Evolutionary conservation across 2,329 filamentous ascomycete species (phyloP).

Genomic region (Trichoderma hamatum): DNA sequence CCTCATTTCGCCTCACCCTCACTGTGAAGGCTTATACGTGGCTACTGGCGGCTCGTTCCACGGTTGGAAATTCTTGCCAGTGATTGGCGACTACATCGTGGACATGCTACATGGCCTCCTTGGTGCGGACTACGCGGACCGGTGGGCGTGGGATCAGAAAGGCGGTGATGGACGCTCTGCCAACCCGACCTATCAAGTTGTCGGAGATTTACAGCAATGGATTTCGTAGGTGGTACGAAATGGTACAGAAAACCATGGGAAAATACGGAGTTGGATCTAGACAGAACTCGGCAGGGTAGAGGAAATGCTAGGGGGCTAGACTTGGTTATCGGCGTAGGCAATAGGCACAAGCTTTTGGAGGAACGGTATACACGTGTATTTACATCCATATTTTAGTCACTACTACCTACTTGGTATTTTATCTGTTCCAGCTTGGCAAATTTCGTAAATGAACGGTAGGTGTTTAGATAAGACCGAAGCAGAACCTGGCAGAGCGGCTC

Average conservation of each 20-base stretch:
- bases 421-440: neutral
- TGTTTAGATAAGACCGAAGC: neutral
- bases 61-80: slow-evolving; percentile 66
- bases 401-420: neutral
- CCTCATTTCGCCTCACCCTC: slow-evolving; percentile 57
- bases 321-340: neutral
- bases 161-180: slow-evolving; percentile 46
- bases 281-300: slow-evolving; percentile 6
- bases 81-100: slow-evolving; percentile 61
- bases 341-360: neutral
- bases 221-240: slow-evolving; percentile 33
- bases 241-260: neutral
- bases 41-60: slow-evolving; percentile 67
- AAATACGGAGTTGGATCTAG: neutral
- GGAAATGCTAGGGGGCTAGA: neutral
- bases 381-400: neutral
- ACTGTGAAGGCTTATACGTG: slow-evolving; percentile 57
- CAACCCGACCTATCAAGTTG: slow-evolving; percentile 48
- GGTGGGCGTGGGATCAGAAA: slow-evolving; percentile 53
- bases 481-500: neutral
- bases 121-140: slow-evolving; percentile 42
- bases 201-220: slow-evolving; percentile 47
- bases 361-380: neutral
- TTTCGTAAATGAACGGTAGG: neutral
- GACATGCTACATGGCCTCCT: slow-evolving; percentile 51